Evolutionary conservation across 441 rosid genomes (phyloP).

Genomic region (Mallotus repandus): DNA sequence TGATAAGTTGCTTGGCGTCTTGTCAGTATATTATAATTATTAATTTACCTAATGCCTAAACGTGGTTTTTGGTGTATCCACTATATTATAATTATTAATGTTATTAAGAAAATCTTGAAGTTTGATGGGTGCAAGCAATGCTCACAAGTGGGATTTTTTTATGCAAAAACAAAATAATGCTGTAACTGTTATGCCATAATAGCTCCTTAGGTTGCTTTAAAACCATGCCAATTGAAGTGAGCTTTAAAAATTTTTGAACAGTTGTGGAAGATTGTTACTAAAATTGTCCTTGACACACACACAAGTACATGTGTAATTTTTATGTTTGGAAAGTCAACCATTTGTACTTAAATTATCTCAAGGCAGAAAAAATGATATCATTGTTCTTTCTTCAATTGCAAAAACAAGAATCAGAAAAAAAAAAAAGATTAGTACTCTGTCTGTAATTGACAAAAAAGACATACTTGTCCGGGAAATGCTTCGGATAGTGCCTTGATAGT

Average conservation of each 20-base stretch:
- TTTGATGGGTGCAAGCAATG: not conserved
- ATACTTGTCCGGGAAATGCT: conserved; percentile 77
- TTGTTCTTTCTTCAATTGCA: not conserved
- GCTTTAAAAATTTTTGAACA: not conserved
- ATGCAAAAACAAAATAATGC: too few species aligned
- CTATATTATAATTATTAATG: not conserved
- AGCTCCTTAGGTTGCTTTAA: not conserved
- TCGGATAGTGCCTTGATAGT: conserved; percentile 56
- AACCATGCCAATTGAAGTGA: not conserved
- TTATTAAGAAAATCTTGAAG: not conserved
- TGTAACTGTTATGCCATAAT: too few species aligned
- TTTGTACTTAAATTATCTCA: not conserved
- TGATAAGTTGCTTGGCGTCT: not conserved
- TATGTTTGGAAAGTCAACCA: not conserved
- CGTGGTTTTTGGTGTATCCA: not conserved
- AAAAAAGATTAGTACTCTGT: not conserved
- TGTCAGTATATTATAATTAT: too few species aligned
- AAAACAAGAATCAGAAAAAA: not conserved
- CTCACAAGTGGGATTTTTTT: not conserved
- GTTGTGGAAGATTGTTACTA: too few species aligned
- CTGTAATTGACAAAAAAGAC: conserved; percentile 11
- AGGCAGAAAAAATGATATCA: not conserved
- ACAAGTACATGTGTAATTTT: too few species aligned
- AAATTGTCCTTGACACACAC: too few species aligned
- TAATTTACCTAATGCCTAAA: not conserved